Evolutionary conservation across 768 basidiomycete genomes (phyloP).

Genomic region (Kwoniella sp.): DNA sequence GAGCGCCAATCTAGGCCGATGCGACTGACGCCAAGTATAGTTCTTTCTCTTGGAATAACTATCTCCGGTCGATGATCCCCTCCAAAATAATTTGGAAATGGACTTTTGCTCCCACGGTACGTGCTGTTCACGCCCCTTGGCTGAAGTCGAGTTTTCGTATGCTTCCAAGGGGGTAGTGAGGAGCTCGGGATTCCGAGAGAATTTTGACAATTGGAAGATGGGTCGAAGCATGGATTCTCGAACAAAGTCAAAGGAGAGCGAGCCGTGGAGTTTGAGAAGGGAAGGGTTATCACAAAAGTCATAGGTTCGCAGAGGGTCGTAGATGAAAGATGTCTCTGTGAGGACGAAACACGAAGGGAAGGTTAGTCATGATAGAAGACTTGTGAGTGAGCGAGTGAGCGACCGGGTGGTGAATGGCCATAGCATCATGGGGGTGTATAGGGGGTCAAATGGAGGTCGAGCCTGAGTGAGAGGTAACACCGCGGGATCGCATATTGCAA

Average conservation of each 20-base stretch:
- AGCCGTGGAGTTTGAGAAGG: conserved; percentile 42
- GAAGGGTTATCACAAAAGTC: conserved; percentile 50
- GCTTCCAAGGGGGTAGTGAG: conserved; percentile 51
- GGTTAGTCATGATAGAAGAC: too few relatives aligned
- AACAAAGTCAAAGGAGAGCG: conserved; percentile 45
- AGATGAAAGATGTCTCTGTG: conserved; percentile 49
- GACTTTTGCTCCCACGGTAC: conserved; percentile 56
- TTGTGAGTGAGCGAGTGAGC: too few relatives aligned
- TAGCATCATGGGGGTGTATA: too few relatives aligned
- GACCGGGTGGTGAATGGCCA: too few relatives aligned
- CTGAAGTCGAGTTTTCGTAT: conserved; percentile 46
- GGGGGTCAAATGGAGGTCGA: neutral
- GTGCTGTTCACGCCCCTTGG: conserved; percentile 27
- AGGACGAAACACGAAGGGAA: too few relatives aligned
- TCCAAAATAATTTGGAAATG: conserved; percentile 55
- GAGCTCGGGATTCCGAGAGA: conserved; percentile 48
- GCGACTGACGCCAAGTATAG: conserved; percentile 53
- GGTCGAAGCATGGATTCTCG: conserved; percentile 49
- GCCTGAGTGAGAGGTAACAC: too few relatives aligned
- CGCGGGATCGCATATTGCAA: too few relatives aligned
- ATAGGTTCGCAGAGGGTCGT: conserved; percentile 41
- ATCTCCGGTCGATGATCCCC: conserved; percentile 56
- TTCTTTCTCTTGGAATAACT: conserved; percentile 42
- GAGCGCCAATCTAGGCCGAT: conserved; percentile 55
- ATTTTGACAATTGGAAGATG: conserved; percentile 53